These are phyloP conservation scores for Inosperma sp. DNA, from an alignment of 768 basidiomycete genomes.

Conservation along the genomic window DNA sequence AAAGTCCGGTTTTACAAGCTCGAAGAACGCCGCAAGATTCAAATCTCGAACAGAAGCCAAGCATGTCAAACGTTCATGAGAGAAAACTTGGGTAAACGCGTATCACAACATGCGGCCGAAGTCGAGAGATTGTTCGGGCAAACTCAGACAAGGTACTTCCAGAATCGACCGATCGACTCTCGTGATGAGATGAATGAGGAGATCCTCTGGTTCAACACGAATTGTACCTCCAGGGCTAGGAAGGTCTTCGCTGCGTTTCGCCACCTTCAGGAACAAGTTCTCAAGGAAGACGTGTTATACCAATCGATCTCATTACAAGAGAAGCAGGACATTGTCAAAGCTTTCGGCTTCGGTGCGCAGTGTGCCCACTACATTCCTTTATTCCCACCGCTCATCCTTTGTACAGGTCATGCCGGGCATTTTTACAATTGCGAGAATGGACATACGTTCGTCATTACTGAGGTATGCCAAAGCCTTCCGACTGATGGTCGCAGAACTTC, in stretches of 20 bases:
- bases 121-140: conserved; percentile 5
- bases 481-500: neutral
- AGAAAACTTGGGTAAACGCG: neutral
- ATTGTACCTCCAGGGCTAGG: conserved; percentile 36
- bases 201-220: conserved; percentile 38
- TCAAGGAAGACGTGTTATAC: conserved; percentile 41
- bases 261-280: conserved; percentile 35
- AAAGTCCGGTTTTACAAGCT: conserved; percentile 36
- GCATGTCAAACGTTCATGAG: conserved; percentile 3
- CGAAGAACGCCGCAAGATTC: conserved; percentile 1
- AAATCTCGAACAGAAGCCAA: conserved; percentile 14
- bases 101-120: neutral
- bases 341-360: conserved; percentile 42
- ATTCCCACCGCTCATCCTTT: neutral
- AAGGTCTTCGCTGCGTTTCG: conserved; percentile 44
- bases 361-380: neutral
- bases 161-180: conserved; percentile 1
- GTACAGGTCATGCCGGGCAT: conserved; percentile 36
- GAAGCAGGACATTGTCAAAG: conserved; percentile 44
- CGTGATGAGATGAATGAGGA: conserved; percentile 18
- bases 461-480: conserved; percentile 34
- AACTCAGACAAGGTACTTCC: conserved; percentile 3
- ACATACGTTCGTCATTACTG: conserved; percentile 55
- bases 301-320: conserved; percentile 50
- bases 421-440: conserved; percentile 55